These are phyloP conservation scores for Leishmania gerbilli DNA, from an alignment of 208 protist species.

Conservation along the genomic window DNA sequence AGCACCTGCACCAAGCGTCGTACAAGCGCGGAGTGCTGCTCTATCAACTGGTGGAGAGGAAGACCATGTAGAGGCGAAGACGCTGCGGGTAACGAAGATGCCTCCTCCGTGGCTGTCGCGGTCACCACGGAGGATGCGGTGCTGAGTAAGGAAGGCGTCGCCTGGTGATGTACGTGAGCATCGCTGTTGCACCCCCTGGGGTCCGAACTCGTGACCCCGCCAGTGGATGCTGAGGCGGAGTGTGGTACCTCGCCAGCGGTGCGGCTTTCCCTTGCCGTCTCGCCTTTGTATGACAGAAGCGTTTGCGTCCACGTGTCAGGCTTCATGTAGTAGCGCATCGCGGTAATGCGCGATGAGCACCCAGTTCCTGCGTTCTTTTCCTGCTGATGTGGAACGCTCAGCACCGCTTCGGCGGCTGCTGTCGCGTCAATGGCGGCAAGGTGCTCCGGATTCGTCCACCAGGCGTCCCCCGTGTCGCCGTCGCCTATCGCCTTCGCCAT, in stretches of 20 bases:
- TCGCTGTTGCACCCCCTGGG: not conserved
- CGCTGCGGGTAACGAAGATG: not conserved
- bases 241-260: not conserved
- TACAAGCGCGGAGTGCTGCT: constrained; percentile 22
- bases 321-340: constrained; percentile 16
- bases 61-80: constrained; percentile 7
- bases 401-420: not conserved
- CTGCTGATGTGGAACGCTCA: not conserved
- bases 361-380: not conserved
- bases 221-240: not conserved
- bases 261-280: not conserved
- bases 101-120: not conserved
- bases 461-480: not conserved
- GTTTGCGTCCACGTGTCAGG: constrained; percentile 21
- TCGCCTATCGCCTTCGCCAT: not conserved
- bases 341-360: not conserved
- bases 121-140: constrained; percentile 2
- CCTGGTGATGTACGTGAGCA: not conserved
- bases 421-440: not conserved
- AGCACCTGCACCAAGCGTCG: constrained; percentile 24
- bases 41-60: constrained; percentile 4
- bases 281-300: not conserved
- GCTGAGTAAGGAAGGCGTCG: not conserved
- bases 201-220: not conserved
- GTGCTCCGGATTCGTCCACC: constrained; percentile 4